Percentiles rank a stretch among this genome's conserved stretches.
Evolutionary conservation across 805 yeast genomes (phyloP).

Genomic region (Grigorovia transvaalensis): DNA sequence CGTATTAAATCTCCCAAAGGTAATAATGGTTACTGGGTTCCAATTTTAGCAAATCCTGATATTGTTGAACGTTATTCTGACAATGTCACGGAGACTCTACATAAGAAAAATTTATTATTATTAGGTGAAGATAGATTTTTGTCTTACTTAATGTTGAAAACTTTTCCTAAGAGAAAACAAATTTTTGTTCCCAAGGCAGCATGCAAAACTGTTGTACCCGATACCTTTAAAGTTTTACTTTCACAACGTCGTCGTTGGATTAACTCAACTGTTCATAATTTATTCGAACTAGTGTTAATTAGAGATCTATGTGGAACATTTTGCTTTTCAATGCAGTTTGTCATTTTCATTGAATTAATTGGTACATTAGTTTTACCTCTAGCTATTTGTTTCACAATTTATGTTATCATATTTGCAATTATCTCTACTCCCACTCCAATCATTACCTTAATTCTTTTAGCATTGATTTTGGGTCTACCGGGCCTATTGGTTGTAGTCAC

Average conservation of each 20-base stretch:
- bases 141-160: conserved; percentile 74
- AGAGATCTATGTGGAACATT: conserved; percentile 89
- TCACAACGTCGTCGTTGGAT: conserved; percentile 97
- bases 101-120: conserved; percentile 71
- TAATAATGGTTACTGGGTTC: conserved; percentile 76
- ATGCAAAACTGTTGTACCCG: conserved; percentile 85
- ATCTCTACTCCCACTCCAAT: conserved; percentile 67
- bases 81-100: conserved; percentile 72
- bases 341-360: conserved; percentile 68
- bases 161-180: conserved; percentile 84
- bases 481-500: conserved; percentile 74
- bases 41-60: conserved; percentile 85
- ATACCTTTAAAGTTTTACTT: conserved; percentile 60
- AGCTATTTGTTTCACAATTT: conserved; percentile 73
- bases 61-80: conserved; percentile 87
- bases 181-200: conserved; percentile 83
- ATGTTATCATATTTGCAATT: conserved; percentile 64
- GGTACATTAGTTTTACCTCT: conserved; percentile 87
- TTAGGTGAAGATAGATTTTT: conserved; percentile 87
- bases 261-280: conserved; percentile 86
- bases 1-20: conserved; percentile 87
- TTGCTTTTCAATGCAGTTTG: conserved; percentile 92
- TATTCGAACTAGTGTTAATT: conserved; percentile 76
- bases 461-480: conserved; percentile 73
- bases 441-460: conserved; percentile 66